phyloP scores from a whole-genome alignment of 768 basidiomycete species.

The Macrolepiota dolichaula region DNA sequence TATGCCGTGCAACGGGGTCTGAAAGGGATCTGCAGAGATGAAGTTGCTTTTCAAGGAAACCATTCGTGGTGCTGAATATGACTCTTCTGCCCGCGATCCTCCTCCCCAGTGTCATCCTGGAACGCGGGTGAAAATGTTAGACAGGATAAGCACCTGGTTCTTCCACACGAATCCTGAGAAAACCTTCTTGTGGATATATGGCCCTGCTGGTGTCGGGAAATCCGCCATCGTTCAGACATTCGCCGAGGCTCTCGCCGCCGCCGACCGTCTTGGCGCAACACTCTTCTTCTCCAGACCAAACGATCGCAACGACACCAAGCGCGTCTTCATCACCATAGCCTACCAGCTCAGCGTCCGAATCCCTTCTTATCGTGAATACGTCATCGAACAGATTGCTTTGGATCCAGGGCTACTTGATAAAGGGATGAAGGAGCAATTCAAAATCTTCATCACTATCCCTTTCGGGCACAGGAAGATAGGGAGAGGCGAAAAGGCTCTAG shows the following conservation, averaged over 20 bases:
- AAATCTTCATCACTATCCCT: background rate
- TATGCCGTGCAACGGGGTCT: no score
- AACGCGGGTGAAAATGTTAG: no score
- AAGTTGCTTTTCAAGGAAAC: no score
- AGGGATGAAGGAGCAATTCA: background rate
- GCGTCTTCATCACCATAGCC: background rate
- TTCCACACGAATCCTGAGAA: background rate
- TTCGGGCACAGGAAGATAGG: background rate
- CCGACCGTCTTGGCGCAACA: no score
- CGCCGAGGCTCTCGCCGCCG: no score
- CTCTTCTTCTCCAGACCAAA: background rate
- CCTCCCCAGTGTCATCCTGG: no score
- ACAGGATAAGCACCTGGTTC: background rate
- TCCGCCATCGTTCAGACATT: no score
- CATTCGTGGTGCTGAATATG: no score
- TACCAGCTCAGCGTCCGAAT: background rate
- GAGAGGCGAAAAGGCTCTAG: background rate
- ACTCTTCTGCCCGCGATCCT: no score
- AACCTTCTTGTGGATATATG: slow-evolving; percentile 3
- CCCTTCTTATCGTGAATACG: no score
- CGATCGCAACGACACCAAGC: slow-evolving; percentile 5
- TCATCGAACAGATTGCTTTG: no score
- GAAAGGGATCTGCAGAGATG: no score
- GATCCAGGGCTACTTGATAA: background rate
- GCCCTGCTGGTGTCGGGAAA: slow-evolving; percentile 9